Percentiles rank a stretch among this genome's conserved stretches.
Evolutionary conservation across 2,329 filamentous ascomycete genomes (phyloP).

Genomic region (Lachnum nothofagi): DNA sequence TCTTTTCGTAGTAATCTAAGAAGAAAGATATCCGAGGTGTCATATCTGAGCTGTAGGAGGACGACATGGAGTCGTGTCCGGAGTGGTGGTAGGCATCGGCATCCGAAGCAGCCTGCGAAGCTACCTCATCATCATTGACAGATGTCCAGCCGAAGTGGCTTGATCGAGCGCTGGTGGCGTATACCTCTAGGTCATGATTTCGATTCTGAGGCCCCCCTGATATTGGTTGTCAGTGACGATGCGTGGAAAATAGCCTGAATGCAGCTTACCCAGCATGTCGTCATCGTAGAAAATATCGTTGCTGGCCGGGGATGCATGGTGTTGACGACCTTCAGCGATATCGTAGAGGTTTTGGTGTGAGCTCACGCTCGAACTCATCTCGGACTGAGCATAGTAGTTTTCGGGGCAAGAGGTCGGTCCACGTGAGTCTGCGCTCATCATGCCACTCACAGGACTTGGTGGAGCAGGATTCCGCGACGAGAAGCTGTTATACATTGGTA

Average conservation of each 20-base stretch:
- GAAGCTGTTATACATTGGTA: slow-evolving; percentile 54
- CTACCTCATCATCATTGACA: slow-evolving; percentile 31
- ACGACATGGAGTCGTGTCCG: slow-evolving; percentile 44
- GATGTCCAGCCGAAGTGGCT: slow-evolving; percentile 32
- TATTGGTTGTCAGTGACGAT: slow-evolving; percentile 14
- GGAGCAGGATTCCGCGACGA: slow-evolving; percentile 43
- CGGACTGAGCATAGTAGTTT: slow-evolving; percentile 55
- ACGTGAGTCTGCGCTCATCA: slow-evolving; percentile 51
- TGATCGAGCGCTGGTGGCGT: slow-evolving; percentile 30
- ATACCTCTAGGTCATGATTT: slow-evolving; percentile 26
- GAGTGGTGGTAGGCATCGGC: slow-evolving; percentile 24
- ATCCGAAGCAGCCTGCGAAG: slow-evolving; percentile 28
- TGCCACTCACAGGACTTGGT: slow-evolving; percentile 47
- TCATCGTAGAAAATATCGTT: slow-evolving; percentile 35
- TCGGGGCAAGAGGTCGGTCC: slow-evolving; percentile 57
- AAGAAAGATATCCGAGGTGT: slow-evolving; percentile 79
- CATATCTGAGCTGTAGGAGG: slow-evolving; percentile 52
- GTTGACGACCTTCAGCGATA: slow-evolving; percentile 28
- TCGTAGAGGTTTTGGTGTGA: slow-evolving; percentile 57
- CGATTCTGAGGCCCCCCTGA: slow-evolving; percentile 16
- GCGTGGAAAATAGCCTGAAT: slow-evolving; percentile 14
- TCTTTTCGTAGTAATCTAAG: slow-evolving; percentile 89
- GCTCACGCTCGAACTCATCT: slow-evolving; percentile 55
- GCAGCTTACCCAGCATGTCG: slow-evolving; percentile 35
- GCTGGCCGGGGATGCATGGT: slow-evolving; percentile 26